A percentile compares a stretch with the other conserved stretches of the same genome.
phyloP scores from a whole-genome alignment of 1,284 basidiomycete genomes.

The Ceratobasidium sp. region DNA sequence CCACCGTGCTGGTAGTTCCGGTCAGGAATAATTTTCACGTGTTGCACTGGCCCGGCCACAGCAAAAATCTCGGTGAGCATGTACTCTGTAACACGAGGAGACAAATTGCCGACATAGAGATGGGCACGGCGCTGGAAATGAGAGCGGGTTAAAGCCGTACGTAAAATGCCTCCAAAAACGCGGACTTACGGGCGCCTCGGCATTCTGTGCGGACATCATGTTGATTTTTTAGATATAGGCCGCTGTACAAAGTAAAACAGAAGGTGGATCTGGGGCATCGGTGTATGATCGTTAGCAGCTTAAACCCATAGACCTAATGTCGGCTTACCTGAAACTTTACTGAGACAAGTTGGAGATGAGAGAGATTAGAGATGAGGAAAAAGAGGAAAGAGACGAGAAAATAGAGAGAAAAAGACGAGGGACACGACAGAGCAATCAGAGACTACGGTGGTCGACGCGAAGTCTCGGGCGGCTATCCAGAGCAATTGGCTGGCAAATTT shows the following conservation, averaged over 20 bases:
- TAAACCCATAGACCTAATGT: constrained; percentile 32
- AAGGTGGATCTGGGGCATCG: constrained; percentile 34
- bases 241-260: constrained; percentile 40
- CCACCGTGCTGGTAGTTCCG: constrained; percentile 97
- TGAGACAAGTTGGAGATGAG: constrained; percentile 37
- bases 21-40: constrained; percentile 99
- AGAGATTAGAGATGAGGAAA: constrained; percentile 51
- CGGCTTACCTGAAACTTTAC: constrained; percentile 36
- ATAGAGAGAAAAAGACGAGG: constrained; percentile 59
- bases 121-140: constrained; percentile 69
- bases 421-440: constrained; percentile 58
- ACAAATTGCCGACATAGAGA: constrained; percentile 97
- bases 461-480: constrained; percentile 31
- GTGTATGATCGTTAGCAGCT: constrained; percentile 25
- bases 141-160: constrained; percentile 45
- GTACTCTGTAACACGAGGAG: constrained; percentile 91
- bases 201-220: constrained; percentile 53
- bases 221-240: constrained; percentile 37
- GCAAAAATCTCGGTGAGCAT: constrained; percentile 97
- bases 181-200: constrained; percentile 75
- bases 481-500: constrained; percentile 27
- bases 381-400: constrained; percentile 58
- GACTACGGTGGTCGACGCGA: constrained; percentile 60
- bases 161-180: not conserved
- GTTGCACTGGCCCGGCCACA: constrained; percentile 93